Conservation (phyloP, 2,329 filamentous ascomycete genomes). For the Gremmenia infestans region DNA sequence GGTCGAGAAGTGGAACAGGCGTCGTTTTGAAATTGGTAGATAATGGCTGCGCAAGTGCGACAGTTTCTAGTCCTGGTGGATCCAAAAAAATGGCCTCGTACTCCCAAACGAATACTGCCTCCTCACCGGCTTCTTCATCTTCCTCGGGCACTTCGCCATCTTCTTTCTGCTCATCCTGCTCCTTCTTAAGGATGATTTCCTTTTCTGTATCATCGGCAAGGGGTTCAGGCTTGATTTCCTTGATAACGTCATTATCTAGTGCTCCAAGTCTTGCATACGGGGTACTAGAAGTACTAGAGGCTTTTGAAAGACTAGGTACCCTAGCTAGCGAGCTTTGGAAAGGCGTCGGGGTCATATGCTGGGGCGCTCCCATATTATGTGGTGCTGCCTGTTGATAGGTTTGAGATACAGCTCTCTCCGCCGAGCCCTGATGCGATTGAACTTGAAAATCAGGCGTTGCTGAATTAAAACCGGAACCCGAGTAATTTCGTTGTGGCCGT, state of each 20-base stretch:
- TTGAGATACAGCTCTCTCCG: conserved; percentile 6
- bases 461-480: conserved; percentile 10
- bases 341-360: conserved; percentile 8
- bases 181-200: not conserved
- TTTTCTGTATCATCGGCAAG: not conserved
- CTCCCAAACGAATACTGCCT: conserved; percentile 37
- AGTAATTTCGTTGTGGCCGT: conserved; percentile 10
- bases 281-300: conserved; percentile 17
- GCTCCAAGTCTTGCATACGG: conserved; percentile 10
- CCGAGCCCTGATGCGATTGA: conserved; percentile 7
- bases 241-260: not conserved
- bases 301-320: not conserved
- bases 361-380: conserved; percentile 7
- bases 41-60: conserved; percentile 44
- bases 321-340: conserved; percentile 4
- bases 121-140: conserved; percentile 24
- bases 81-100: conserved; percentile 37
- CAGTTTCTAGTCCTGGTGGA: conserved; percentile 34
- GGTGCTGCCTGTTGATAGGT: conserved; percentile 10
- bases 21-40: conserved; percentile 39
- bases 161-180: not conserved
- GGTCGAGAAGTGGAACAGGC: conserved; percentile 42
- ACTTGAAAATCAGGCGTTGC: conserved; percentile 11
- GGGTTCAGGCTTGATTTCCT: not conserved
- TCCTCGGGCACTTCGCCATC: conserved; percentile 14